Conservation (phyloP, 1,139 yeast species). For the Geotrichum carabidarum region DNA sequence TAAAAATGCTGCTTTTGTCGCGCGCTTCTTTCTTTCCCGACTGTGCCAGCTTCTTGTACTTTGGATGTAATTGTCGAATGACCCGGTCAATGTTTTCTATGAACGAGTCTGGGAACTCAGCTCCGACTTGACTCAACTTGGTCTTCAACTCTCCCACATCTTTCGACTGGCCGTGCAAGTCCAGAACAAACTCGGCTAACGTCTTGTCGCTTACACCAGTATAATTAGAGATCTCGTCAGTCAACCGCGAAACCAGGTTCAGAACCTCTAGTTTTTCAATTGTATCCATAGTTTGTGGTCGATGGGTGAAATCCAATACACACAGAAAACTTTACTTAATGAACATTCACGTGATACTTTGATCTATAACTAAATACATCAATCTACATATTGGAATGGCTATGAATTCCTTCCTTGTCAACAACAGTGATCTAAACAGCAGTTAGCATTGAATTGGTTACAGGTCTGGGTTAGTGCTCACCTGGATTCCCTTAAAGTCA, state of each 20-base stretch:
- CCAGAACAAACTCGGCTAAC: slow-evolving; percentile 54
- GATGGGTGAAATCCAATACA: neutral
- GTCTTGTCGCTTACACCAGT: slow-evolving; percentile 40
- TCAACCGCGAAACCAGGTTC: slow-evolving; percentile 35
- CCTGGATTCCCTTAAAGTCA: slow-evolving; percentile 84
- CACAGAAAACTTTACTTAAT: slow-evolving; percentile 2
- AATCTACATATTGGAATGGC: slow-evolving; percentile 14
- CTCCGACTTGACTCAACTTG: slow-evolving; percentile 55
- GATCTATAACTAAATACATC: neutral
- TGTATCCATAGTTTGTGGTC: slow-evolving; percentile 27
- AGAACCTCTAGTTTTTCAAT: slow-evolving; percentile 35
- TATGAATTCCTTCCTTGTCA: slow-evolving; percentile 20
- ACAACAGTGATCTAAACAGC: slow-evolving; percentile 9
- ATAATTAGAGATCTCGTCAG: slow-evolving; percentile 35
- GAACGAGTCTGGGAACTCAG: slow-evolving; percentile 51
- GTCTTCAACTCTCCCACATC: slow-evolving; percentile 40
- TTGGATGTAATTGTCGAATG: slow-evolving; percentile 35
- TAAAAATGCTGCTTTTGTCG: slow-evolving; percentile 20
- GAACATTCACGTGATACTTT: slow-evolving; percentile 10
- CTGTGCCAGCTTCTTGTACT: slow-evolving; percentile 22
- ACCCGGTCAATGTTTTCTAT: slow-evolving; percentile 40
- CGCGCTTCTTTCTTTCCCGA: neutral
- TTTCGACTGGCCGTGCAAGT: slow-evolving; percentile 43
- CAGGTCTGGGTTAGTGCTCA: slow-evolving; percentile 15
- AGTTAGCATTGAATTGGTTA: neutral